Percentiles rank a stretch among this genome's conserved stretches.
Conservation (phyloP, 805 yeast species). For the Kluyveromyces dobzhanskii region DNA sequence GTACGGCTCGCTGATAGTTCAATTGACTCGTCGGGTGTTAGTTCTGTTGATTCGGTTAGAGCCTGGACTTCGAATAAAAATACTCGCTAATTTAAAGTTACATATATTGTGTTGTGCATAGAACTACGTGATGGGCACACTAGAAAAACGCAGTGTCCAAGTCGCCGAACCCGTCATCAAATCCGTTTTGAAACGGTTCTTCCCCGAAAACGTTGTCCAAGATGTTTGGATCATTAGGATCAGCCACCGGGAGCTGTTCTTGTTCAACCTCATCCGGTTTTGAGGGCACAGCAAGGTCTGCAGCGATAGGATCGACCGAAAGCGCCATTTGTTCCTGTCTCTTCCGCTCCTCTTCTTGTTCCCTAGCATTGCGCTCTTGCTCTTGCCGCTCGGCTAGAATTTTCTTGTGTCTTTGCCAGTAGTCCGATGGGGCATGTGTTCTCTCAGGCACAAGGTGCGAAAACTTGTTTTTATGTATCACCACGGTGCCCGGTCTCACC, state of each 20-base stretch:
- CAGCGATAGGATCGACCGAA: constrained; percentile 11
- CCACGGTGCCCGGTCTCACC: constrained; percentile 14
- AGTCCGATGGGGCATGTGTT: constrained; percentile 24
- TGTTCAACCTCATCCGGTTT: constrained; percentile 11
- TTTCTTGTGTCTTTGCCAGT: constrained; percentile 21
- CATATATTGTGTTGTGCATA: too few relatives aligned
- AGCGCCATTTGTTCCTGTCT: constrained; percentile 10
- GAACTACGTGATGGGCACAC: too few relatives aligned
- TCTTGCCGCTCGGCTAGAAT: constrained; percentile 6
- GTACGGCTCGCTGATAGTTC: too few relatives aligned
- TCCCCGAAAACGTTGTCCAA: constrained; percentile 19
- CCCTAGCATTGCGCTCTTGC: constrained; percentile 7
- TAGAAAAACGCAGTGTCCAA: constrained; percentile 30
- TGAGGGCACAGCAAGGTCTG: constrained; percentile 9
- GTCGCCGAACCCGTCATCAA: constrained; percentile 30
- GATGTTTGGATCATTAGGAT: constrained; percentile 12
- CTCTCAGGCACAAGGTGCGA: constrained; percentile 12
- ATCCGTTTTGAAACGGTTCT: constrained; percentile 25
- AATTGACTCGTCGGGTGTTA: too few relatives aligned
- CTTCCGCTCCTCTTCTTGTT: constrained; percentile 10
- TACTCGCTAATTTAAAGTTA: neutral
- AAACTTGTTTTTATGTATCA: constrained; percentile 15
- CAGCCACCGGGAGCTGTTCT: constrained; percentile 6
- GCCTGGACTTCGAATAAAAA: too few relatives aligned
- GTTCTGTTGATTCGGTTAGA: too few relatives aligned